A percentile compares a stretch with the other conserved stretches of the same genome.
phyloP scores from a whole-genome alignment of 139 green algal genomes.

The Chara braunii region DNA sequence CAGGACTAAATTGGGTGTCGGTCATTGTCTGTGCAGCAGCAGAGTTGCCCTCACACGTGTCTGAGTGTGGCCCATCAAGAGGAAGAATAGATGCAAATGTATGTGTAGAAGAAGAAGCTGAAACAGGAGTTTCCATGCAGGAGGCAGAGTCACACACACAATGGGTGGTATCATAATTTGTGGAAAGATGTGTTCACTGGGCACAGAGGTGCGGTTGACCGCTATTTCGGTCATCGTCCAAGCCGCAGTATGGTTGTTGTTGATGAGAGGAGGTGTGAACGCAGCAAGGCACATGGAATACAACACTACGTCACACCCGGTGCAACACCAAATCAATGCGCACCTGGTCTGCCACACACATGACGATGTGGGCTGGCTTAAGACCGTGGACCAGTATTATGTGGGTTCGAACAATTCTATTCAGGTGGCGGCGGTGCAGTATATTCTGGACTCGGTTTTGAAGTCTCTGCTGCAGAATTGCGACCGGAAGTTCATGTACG shows the following conservation, averaged over 20 bases:
- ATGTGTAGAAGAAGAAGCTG: no score
- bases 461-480: conserved; percentile 52
- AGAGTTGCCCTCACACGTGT: no score
- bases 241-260: background rate
- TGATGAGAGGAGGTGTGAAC: background rate
- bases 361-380: conserved; percentile 83
- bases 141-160: no score
- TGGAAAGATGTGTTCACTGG: no score
- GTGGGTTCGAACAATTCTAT: conserved; percentile 66
- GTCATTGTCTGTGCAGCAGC: no score
- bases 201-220: background rate
- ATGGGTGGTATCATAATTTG: no score
- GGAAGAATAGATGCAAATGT: no score
- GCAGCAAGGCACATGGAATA: conserved; percentile 9
- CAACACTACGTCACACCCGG: conserved; percentile 12
- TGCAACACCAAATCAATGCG: conserved; percentile 57
- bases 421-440: conserved; percentile 67
- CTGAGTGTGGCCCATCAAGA: no score
- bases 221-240: background rate
- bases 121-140: no score
- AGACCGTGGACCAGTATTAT: conserved; percentile 85
- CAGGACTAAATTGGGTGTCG: no score
- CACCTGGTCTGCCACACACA: conserved; percentile 79
- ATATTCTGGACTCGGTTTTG: conserved; percentile 73
- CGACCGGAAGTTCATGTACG: conserved; percentile 66